A percentile compares a stretch with the other conserved stretches of the same genome.
Evolutionary conservation across 441 rosid species (phyloP).

Genomic region (Pelargonium fulgidum): DNA sequence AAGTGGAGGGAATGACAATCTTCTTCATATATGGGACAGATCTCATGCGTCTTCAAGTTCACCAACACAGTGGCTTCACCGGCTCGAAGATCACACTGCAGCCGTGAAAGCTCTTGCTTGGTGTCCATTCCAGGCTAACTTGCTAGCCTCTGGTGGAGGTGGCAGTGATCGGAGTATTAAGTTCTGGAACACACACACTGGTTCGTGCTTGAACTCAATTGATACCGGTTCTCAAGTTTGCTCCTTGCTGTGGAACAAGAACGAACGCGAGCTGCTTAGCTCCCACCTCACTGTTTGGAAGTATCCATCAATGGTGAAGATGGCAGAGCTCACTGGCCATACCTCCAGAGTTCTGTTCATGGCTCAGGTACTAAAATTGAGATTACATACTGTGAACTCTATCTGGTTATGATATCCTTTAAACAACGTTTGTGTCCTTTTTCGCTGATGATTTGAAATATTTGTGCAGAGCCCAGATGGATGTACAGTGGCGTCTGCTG

Average conservation of each 20-base stretch:
- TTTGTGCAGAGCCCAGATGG: conserved; percentile 38
- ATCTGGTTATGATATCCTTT: no score
- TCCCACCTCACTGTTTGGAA: conserved; percentile 52
- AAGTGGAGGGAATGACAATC: conserved; percentile 57
- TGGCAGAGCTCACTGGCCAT: conserved; percentile 43
- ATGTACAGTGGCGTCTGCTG: conserved; percentile 39
- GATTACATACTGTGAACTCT: no score
- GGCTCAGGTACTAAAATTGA: conserved; percentile 27
- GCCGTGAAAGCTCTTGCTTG: conserved; percentile 64
- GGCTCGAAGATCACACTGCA: conserved; percentile 44
- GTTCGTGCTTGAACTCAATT: conserved; percentile 55
- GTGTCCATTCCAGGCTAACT: conserved; percentile 55
- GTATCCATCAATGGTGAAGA: conserved; percentile 45
- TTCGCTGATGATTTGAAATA: no score
- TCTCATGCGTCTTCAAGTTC: conserved; percentile 33
- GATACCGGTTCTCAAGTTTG: conserved; percentile 51
- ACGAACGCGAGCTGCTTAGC: conserved; percentile 40
- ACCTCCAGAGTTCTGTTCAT: conserved; percentile 42
- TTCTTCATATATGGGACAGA: conserved; percentile 54
- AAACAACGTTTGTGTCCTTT: no score
- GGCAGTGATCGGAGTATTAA: conserved; percentile 37
- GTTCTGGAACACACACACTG: conserved; percentile 56
- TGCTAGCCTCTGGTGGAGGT: conserved; percentile 57
- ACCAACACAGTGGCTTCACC: conserved; percentile 48
- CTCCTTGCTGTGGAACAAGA: conserved; percentile 38